Evolutionary conservation across 768 basidiomycete species (phyloP), one percentile per base, ranked within the genome.

Genomic region (Chlorophyllum brunneum): DNA sequence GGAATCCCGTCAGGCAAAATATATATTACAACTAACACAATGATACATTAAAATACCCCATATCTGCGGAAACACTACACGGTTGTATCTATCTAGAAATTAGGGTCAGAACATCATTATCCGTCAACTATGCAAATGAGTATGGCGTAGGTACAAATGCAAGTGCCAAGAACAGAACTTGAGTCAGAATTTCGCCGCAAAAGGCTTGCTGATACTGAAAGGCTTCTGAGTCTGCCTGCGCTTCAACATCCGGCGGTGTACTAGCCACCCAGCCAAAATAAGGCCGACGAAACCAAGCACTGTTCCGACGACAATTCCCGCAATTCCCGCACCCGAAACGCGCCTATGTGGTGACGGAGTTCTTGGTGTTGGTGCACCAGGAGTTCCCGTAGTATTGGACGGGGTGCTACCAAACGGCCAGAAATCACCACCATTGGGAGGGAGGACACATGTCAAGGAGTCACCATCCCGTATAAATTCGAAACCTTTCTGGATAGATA

Each of bases 381-480:
- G 18, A 29, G 33, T 27, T 6, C 13, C 27, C 18, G 63, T 62
- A 11, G 58, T 64, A 30, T 61, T 60, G 24, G 61, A 67, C 5
- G 81, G 82, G 47, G 79, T 78, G 1, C 71, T 71, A 13, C 81
- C 83, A 53, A 78, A 85, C 0, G 88, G 88, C 88, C 88, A 89
- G 60, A 75, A 86, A 63, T 81, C 76, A 10, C 86, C 86, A 24
- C 80, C 82, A 30, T 72, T 65, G 1, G 87, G 86, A 24, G 87
- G 85, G 10, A 79, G 57, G 48, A 90, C 78, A 56, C 88, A 90
- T 4, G 78, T 86, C 33, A 90, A 64, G 24, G 73, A 72, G 56
- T 85, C 71, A 8, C 75, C 84, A 60, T 83, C 74, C 11, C 67
- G 61, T 22, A 86, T 74, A 13, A 64, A 56, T 57, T 70, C 60